These are phyloP conservation scores for Cercophora sp. DNA, from an alignment of 495 filamentous ascomycete genomes.

Conservation along the genomic window DNA sequence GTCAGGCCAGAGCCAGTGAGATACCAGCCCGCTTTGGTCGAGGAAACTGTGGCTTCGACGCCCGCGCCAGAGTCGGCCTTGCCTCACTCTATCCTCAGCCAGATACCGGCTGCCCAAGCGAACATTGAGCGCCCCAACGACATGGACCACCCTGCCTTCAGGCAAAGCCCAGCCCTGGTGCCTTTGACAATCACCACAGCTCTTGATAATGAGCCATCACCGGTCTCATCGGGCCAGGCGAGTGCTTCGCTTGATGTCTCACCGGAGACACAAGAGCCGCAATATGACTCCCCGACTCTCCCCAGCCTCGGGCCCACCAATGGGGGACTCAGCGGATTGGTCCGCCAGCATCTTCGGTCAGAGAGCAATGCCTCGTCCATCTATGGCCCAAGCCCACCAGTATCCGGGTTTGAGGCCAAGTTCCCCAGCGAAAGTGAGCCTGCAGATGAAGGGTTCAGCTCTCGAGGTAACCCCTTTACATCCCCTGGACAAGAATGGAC, in stretches of 20 bases:
- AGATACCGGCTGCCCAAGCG: slow-evolving; percentile 17
- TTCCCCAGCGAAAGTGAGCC: slow-evolving; percentile 32
- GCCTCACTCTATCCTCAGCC: slow-evolving; percentile 30
- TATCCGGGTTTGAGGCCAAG: slow-evolving; percentile 32
- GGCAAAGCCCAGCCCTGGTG: slow-evolving; percentile 32
- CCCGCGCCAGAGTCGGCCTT: slow-evolving; percentile 15
- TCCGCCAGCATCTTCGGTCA: slow-evolving; percentile 79
- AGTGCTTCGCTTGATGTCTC: slow-evolving; percentile 15
- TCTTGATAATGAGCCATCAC: slow-evolving; percentile 19
- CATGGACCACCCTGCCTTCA: slow-evolving; percentile 44
- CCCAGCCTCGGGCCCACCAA: slow-evolving; percentile 60
- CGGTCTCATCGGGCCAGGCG: slow-evolving; percentile 19
- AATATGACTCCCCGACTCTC: slow-evolving; percentile 75
- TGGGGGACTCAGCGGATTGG: slow-evolving; percentile 55
- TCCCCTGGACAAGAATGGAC: slow-evolving; percentile 47
- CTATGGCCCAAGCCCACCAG: slow-evolving; percentile 43
- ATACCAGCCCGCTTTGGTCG: slow-evolving; percentile 20
- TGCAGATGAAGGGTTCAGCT: slow-evolving; percentile 22
- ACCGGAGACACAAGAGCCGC: slow-evolving; percentile 21
- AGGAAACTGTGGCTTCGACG: slow-evolving; percentile 30
- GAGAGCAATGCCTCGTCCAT: slow-evolving; percentile 80
- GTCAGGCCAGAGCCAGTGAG: slow-evolving; percentile 14
- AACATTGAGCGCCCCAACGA: slow-evolving; percentile 39
- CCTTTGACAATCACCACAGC: slow-evolving; percentile 31
- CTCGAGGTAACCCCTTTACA: slow-evolving; percentile 52